Percentiles rank a stretch among this genome's conserved stretches.
phyloP scores from a whole-genome alignment of 2,329 filamentous ascomycete genomes.

The Colletotrichum viniferum region DNA sequence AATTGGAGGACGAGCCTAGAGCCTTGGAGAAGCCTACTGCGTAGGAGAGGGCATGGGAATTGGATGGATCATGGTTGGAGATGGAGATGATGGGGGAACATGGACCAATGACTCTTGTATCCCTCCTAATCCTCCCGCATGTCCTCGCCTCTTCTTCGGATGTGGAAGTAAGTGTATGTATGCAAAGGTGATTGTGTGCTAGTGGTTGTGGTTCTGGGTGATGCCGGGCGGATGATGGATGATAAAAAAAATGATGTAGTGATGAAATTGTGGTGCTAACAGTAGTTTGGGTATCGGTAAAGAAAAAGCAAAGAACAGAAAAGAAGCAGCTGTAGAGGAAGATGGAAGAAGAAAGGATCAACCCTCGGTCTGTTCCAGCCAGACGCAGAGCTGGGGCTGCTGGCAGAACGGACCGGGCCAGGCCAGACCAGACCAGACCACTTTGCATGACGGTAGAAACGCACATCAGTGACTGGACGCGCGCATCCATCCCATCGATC shows the following conservation, averaged over 20 bases:
- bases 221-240: neutral
- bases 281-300: neutral
- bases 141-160: neutral
- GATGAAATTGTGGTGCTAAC: neutral
- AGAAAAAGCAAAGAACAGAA: neutral
- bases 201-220: neutral
- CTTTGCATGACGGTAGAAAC: neutral
- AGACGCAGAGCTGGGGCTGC: neutral
- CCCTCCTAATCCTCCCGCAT: neutral
- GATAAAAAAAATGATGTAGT: neutral
- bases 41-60: neutral
- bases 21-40: neutral
- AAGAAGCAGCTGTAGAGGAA: neutral
- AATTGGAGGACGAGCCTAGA: neutral
- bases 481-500: neutral
- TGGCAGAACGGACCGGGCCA: neutral
- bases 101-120: neutral
- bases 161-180: neutral
- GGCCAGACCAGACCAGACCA: neutral
- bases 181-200: neutral
- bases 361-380: constrained; percentile 7
- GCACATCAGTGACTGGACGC: neutral
- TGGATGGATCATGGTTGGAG: neutral
- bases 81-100: neutral
- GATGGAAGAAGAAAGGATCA: constrained; percentile 9